Base-by-base conservation (phyloP, 2,329 filamentous ascomycete genomes). In the Rugonectria rugulosa region DNA sequence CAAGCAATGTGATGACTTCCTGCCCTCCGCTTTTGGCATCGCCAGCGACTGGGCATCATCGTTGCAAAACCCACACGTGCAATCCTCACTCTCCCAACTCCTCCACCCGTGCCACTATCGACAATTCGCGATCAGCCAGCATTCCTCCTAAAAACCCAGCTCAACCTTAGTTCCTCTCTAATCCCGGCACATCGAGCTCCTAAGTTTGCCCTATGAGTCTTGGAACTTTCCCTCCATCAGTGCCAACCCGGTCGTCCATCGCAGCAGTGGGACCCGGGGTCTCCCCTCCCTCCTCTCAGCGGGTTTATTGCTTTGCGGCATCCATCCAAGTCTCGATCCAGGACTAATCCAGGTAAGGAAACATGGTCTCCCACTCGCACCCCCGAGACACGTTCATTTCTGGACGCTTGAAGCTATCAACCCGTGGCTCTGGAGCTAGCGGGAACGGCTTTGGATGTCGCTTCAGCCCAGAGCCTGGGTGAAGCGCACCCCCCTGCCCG, bases 301-400 rank as follows among this genome's bases (percentile, higher is more conserved):
- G 48, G 48, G 48, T 43, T 34, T 38, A 37, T 56, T 51, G 46
- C 53, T 56, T 51, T 41, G 50, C 42, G 27, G 24, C 49, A 46
- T 45, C 57, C 59, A 31, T 52, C n/a, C n/a, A 17, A 42, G 50
- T 49, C 51, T 66, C 36, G 44, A 53, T 46, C 31, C 20, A 37
- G 23, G 40, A 15, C 51, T 54, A 55, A 42, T 26, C 52, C 37
- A 43, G 52, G 45, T 51, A 41, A 56, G 46, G 53, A 50, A 46
- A 21, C 37, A 38, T 42, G 47, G 47, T 43, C 41, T 37, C 52
- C 20, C 34, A 36, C 57, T 53, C 57, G 31, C 38, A 12, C 56
- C 57, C 34, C 62, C 55, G 12, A 68, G 56, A 63, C 61, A 58
- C 48, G 29, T 59, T 67, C 66, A 68, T 68, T 68, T 68, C 58